Base-by-base conservation (phyloP, 2,329 filamentous ascomycete genomes). In the Kalmusia sp. region DNA sequence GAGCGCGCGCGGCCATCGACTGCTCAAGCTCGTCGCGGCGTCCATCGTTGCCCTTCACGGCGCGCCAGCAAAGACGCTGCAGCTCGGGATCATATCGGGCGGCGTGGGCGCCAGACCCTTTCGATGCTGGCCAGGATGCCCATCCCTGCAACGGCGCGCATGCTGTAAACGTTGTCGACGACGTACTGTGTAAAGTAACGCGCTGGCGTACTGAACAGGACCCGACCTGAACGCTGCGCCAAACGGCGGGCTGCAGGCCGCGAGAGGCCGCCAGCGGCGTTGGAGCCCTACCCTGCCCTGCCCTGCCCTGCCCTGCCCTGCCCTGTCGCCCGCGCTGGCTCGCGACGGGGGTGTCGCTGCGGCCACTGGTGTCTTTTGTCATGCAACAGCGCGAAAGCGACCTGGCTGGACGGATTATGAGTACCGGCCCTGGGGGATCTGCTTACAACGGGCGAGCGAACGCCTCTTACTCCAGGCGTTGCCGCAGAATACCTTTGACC, bases 351-450 rank as follows among this genome's bases (percentile, higher is more conserved):
- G 57, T 54, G 57, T 44, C 59, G 60, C 57, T 57, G 41, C 50
- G 55, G 57, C 61, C 57, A 59, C 59, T 60, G 52, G 55, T 57
- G 52, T 58, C 59, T 61, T 66, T 62, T 69, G 65, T 69, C 64
- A 68, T 68, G 65, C 62, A 62, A 62, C 58, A 46, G 57, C 56
- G 51, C 54, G 55, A 59, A 51, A 33, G 46, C 54, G 56, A 55
- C 60, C 56, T 63, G 65, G 63, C 64, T 69, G 59, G 64, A 59
- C 57, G 62, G 52, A 59, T 59, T 62, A 62, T 65, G 62, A 67
- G 65, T 58, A 59, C 63, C 64, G 62, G 43, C 56, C 4, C 50
- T 61, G 55, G 58, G 62, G 61, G 61, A 69, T 67, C 64, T 63
- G 65, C 68, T 70, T 69, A 65, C 67, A 60, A 55, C 59, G 50